Evolutionary conservation across 139 green algal genomes (phyloP), one percentile per base, ranked within the genome.

Genomic region (Mychonastes homosphaera): DNA sequence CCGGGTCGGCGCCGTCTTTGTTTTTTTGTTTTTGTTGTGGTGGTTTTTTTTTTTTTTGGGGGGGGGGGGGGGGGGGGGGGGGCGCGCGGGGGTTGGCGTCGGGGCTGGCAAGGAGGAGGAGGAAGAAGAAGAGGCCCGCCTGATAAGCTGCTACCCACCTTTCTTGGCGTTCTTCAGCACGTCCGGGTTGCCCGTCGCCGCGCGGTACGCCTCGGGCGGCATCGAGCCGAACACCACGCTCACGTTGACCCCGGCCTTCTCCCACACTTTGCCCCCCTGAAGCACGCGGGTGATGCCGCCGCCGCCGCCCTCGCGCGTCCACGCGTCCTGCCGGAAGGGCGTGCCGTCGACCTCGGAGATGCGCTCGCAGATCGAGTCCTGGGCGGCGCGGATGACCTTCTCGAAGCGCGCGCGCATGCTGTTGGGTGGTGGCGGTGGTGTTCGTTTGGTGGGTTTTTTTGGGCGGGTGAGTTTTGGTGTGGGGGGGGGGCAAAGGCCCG

Each of bases 201-300:
- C 88, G 19, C 91, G 74, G 80, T 99, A 99, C 5, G 89, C 91
- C 69, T 96, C 87, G 4, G 86, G 78, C 6, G 93, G 92, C 93
- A 99, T 99, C 64, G 64, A 79, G 65, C 93, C 93, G 64, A 97
- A 97, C 48, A 98, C 93, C 10, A 98, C 91, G 16, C 79, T 91
- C 36, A 97, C 88, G 63, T 92, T 94, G 9, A 95, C 85, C 8
- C 89, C 89, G 8, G 89, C 89, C 80, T 92, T 88, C 29, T 57
- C 43, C 43, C 58, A 66, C 19, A 66, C 44, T 21, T 57, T 45
- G 10, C 71, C 65, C 26, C 77, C 79, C 66, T 86, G 69, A 51
- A 99, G 66, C n/a, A 99, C 92, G 26, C 92, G 80, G 32, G 76
- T 90, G 78, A 98, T 95, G 62, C 93, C 93, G 34, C 93, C 93